phyloP scores from a whole-genome alignment of 495 filamentous ascomycete genomes.

The Daldinia bambusicola region DNA sequence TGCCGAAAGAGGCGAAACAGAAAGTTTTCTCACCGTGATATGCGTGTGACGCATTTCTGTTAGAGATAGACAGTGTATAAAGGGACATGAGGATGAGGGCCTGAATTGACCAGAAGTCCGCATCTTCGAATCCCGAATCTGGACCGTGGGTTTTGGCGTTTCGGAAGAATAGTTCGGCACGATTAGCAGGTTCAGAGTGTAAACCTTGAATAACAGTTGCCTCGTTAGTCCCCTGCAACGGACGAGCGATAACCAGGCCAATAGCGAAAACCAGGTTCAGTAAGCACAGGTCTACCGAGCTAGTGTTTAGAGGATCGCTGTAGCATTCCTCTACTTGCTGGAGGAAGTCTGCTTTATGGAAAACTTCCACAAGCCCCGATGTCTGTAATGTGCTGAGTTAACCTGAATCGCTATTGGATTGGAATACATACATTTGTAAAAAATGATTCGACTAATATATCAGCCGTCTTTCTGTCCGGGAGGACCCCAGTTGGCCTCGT shows the following conservation, averaged over 20 bases:
- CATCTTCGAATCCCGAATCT: slow-evolving; percentile 68
- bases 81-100: slow-evolving; percentile 69
- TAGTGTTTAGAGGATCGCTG: slow-evolving; percentile 59
- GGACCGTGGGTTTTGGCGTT: slow-evolving; percentile 66
- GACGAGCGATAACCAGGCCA: slow-evolving; percentile 67
- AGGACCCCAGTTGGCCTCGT: slow-evolving; percentile 60
- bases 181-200: slow-evolving; percentile 55
- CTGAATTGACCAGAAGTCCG: slow-evolving; percentile 70
- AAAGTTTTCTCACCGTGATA: slow-evolving; percentile 59
- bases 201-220: slow-evolving; percentile 62
- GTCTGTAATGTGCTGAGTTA: slow-evolving; percentile 53
- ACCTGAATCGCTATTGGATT: background rate
- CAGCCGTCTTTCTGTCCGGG: slow-evolving; percentile 64
- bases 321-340: slow-evolving; percentile 62
- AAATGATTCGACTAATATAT: slow-evolving; percentile 66
- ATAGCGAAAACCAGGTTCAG: slow-evolving; percentile 68
- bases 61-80: slow-evolving; percentile 67
- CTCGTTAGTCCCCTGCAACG: slow-evolving; percentile 58
- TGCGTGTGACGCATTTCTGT: slow-evolving; percentile 68
- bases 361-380: slow-evolving; percentile 66
- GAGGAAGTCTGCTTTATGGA: slow-evolving; percentile 62
- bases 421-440: slow-evolving; percentile 65
- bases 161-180: slow-evolving; percentile 68
- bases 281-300: slow-evolving; percentile 63
- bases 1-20: background rate